Base-by-base conservation (phyloP, 2,329 filamentous ascomycete species). In the Thermothelomyces thermophilus region DNA sequence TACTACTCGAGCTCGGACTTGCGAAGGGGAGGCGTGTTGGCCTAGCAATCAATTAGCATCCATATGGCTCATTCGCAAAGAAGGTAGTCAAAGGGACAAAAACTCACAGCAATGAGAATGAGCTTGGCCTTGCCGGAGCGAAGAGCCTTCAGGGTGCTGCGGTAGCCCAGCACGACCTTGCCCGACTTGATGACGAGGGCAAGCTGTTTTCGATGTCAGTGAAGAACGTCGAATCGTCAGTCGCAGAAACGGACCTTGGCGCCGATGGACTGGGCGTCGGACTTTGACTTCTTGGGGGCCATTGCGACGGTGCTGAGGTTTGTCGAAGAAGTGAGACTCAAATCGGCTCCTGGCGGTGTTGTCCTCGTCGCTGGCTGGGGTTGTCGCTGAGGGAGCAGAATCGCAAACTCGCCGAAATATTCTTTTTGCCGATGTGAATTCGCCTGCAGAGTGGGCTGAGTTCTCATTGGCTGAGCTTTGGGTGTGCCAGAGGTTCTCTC, bases 101-200 rank as follows among this genome's bases (percentile, higher is more conserved):
- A 34, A 49, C 50, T 33, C 30, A 52, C 51, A 14, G 55, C 49
- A 39, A 60, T 59, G 71, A 90, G 63, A 72, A 97, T 88, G 63
- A 96, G 84, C 87, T 97, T 97, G 73, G 93, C 93, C 85, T 96
- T 97, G 74, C 91, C 90, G 63, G 84, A 86, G 68, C 91, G 87
- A 64, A 97, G 86, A 63, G 79, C 79, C 86, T 97, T 67, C 47
- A 65, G 68, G 80, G 71, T 91, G 58, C 83, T 87, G 76, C 91
- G 90, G 82, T 91, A 91, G 66, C 90, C 90, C 61, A 95, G 81
- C 60, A 82, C 90, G 78, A 95, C 70, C 72, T 87, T 86, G 66
- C 81, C 80, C 59, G 73, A 77, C 73, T 81, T 82, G 74, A 82
- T 79, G 58, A 81, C 77, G 67, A 81, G 73, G 66, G 76, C 77